A percentile compares a stretch with the other conserved stretches of the same genome.
Conservation (phyloP, 2,329 filamentous ascomycete genomes). For the Zymoseptoria pseudotritici region DNA sequence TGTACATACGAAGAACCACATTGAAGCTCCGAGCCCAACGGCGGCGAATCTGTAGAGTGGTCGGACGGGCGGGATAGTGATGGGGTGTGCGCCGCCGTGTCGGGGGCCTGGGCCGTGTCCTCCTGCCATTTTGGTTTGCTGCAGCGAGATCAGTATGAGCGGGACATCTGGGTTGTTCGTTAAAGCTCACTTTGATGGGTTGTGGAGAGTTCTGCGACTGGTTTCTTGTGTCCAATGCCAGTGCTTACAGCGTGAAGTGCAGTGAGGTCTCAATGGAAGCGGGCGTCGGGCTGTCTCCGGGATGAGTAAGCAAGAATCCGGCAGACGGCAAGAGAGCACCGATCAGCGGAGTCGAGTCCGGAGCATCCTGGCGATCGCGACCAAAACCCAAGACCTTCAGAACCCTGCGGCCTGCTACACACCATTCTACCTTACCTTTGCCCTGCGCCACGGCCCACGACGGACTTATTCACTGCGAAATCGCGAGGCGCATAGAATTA, state of each 20-base stretch:
- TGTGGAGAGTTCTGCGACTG: neutral
- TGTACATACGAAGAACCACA: conserved; percentile 88
- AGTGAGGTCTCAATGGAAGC: neutral
- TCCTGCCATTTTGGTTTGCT: conserved; percentile 18
- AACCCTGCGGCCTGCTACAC: neutral
- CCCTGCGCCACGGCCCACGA: neutral
- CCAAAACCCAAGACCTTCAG: neutral
- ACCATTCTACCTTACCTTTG: neutral
- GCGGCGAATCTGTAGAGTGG: conserved; percentile 78
- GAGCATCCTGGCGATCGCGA: neutral
- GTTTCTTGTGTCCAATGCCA: neutral
- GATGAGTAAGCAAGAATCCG: neutral
- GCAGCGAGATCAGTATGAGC: neutral
- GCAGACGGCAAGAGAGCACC: neutral
- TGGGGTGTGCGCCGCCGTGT: conserved; percentile 41
- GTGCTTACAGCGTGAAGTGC: neutral
- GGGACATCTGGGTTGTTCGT: neutral
- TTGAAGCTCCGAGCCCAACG: conserved; percentile 82
- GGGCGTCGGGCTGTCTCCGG: neutral
- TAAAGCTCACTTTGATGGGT: neutral
- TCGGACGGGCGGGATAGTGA: conserved; percentile 53
- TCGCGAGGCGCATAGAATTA: neutral
- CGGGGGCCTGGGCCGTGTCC: conserved; percentile 26
- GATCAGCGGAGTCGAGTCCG: neutral
- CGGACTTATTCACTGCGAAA: neutral